Percentiles rank a stretch among this genome's conserved stretches.
phyloP scores from a whole-genome alignment of 2,329 filamentous ascomycete species.

The Penicillium verrucosum region DNA sequence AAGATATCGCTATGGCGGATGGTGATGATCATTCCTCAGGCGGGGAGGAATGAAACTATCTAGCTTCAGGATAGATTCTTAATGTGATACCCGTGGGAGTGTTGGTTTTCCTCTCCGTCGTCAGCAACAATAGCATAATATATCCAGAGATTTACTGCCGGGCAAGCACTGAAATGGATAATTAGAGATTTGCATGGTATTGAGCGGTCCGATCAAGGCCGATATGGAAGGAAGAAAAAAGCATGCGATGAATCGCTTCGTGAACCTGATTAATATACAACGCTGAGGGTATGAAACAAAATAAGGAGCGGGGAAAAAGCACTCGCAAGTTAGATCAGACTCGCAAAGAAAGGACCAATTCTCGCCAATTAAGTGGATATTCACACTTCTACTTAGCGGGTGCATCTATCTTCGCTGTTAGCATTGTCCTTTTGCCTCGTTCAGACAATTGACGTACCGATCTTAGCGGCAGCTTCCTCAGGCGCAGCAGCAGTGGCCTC shows the following conservation, averaged over 20 bases:
- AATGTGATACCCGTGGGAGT: constrained; percentile 7
- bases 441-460: not conserved
- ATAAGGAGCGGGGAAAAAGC: not conserved
- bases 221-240: not conserved
- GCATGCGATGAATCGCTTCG: constrained; percentile 1
- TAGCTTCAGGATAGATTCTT: not conserved
- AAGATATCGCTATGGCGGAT: constrained; percentile 16
- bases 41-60: constrained; percentile 5
- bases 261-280: not conserved
- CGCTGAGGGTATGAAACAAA: constrained; percentile 5
- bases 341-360: constrained; percentile 3
- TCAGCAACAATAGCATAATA: not conserved
- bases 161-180: not conserved
- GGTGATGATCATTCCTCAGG: constrained; percentile 19
- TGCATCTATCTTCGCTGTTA: not conserved
- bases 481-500: not conserved
- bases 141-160: not conserved
- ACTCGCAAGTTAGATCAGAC: not conserved
- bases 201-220: not conserved
- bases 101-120: not conserved
- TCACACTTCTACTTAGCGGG: constrained; percentile 4
- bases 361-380: not conserved
- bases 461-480: not conserved
- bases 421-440: not conserved
- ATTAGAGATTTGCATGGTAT: not conserved